phyloP scores from a whole-genome alignment of 305 asterid genomes.

The Fraxinus dipetala region DNA sequence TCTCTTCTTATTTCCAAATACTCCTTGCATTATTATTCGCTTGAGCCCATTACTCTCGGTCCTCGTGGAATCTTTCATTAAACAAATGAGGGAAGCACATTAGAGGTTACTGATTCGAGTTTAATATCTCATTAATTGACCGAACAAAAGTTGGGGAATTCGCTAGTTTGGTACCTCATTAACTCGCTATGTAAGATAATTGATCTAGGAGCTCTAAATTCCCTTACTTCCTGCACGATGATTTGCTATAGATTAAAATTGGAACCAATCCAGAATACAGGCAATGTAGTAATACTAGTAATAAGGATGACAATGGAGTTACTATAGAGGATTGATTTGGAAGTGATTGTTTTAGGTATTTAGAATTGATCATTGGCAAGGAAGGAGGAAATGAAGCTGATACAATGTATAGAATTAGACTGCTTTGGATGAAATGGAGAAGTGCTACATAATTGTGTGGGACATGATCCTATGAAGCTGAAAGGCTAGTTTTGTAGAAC shows the following conservation, averaged over 20 bases:
- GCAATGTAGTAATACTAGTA: neutral
- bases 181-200: neutral
- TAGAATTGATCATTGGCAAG: neutral
- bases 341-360: neutral
- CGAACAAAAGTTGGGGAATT: neutral
- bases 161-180: neutral
- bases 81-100: neutral
- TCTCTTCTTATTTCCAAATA: neutral
- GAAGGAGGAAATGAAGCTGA: neutral
- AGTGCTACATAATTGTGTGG: neutral
- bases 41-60: neutral
- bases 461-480: neutral
- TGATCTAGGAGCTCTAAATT: conserved; percentile 5
- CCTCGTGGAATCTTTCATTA: conserved; percentile 3
- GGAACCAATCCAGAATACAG: neutral
- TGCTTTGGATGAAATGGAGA: neutral
- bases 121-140: conserved; percentile 6
- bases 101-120: neutral
- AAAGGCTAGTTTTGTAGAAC: neutral
- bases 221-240: neutral
- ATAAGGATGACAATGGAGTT: neutral
- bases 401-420: neutral
- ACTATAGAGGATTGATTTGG: neutral
- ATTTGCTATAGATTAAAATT: neutral
- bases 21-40: neutral